phyloP scores from a whole-genome alignment of 2,329 filamentous ascomycete species.

The Colletotrichum shisoi region DNA sequence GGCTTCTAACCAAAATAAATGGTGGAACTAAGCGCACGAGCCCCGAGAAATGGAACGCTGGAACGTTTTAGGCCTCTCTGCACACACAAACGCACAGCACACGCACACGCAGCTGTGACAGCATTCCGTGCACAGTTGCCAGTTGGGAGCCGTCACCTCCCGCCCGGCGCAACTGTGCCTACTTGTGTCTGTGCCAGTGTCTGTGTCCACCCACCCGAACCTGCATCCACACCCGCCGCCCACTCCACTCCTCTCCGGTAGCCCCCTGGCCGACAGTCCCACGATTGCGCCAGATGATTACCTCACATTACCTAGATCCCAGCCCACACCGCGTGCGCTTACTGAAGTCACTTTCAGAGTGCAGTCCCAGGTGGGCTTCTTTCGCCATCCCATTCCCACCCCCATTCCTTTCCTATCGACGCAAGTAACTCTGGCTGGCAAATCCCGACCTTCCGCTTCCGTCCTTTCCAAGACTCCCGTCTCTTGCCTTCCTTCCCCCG shows the following conservation, averaged over 20 bases:
- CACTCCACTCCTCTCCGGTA: not conserved
- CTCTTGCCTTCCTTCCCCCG: slow-evolving; percentile 6
- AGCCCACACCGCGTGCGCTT: slow-evolving; percentile 16
- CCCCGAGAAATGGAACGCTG: not conserved
- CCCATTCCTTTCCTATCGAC: slow-evolving; percentile 18
- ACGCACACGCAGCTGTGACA: not conserved
- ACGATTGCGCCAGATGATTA: slow-evolving; percentile 36
- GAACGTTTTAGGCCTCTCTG: not conserved
- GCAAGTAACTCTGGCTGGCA: slow-evolving; percentile 35
- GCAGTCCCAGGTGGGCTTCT: slow-evolving; percentile 8
- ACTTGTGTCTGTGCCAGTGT: not conserved
- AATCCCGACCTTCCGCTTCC: slow-evolving; percentile 36
- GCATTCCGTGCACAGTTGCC: too few species aligned
- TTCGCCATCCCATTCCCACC: slow-evolving; percentile 9
- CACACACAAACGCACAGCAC: not conserved
- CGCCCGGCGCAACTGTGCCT: not conserved
- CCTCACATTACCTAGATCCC: slow-evolving; percentile 31
- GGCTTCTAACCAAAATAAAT: not conserved
- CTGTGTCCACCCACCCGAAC: not conserved
- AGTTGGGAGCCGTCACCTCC: too few species aligned
- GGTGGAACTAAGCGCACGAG: slow-evolving; percentile 8
- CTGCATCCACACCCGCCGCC: not conserved
- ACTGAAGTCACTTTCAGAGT: not conserved
- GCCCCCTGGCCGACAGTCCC: slow-evolving; percentile 21
- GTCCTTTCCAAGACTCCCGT: slow-evolving; percentile 20